phyloP scores from a whole-genome alignment of 495 filamentous ascomycete species.

The Penicillium soppii region DNA sequence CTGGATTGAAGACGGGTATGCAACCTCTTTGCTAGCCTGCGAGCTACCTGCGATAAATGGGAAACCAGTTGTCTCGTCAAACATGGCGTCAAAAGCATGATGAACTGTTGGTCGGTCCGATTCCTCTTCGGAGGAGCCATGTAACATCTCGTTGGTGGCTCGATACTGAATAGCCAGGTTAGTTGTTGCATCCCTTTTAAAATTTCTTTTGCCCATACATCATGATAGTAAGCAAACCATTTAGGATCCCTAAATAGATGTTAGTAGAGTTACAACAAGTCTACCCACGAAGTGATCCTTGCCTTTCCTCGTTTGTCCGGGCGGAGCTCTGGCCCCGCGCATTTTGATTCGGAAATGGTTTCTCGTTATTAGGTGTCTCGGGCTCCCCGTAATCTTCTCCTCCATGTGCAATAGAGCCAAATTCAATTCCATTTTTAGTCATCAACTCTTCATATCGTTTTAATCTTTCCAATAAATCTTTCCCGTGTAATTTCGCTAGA shows the following conservation, averaged over 20 bases:
- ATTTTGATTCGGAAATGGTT: not conserved
- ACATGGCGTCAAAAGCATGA: constrained; percentile 55
- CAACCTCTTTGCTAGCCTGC: constrained; percentile 42
- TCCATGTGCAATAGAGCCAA: constrained; percentile 8
- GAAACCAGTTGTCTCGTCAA: constrained; percentile 53
- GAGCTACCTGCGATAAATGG: constrained; percentile 56
- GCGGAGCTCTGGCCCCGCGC: not conserved
- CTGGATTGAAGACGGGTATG: constrained; percentile 22
- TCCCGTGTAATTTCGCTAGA: constrained; percentile 14
- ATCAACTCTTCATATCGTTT: constrained; percentile 28
- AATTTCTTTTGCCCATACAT: not conserved
- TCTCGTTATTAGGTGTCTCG: not conserved
- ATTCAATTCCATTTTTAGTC: constrained; percentile 27
- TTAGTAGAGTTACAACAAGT: not conserved
- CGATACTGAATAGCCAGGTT: not conserved
- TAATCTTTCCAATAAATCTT: constrained; percentile 20
- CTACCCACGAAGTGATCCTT: not conserved
- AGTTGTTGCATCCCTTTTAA: not conserved
- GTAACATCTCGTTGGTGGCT: constrained; percentile 23
- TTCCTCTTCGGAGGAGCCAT: constrained; percentile 63
- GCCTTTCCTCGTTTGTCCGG: not conserved
- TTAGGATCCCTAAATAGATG: constrained; percentile 4
- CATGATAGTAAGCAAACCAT: constrained; percentile 19
- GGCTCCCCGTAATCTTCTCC: not conserved
- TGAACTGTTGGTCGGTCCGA: constrained; percentile 52